Evolutionary conservation across 805 yeast genomes (phyloP).

Genomic region (Metschnikowia colocasiae): DNA sequence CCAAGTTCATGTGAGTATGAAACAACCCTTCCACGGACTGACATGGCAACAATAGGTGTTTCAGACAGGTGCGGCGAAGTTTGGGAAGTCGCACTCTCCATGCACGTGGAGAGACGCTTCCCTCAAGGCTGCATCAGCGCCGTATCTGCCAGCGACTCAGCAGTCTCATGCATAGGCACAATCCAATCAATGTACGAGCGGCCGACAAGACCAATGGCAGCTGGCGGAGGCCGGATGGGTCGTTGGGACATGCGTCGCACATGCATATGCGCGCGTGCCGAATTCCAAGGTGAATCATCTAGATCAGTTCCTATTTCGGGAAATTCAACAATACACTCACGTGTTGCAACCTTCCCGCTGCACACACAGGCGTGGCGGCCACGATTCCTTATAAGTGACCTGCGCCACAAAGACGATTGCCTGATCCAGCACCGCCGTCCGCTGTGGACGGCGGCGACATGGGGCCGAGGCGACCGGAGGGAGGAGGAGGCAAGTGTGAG

Average conservation of each 20-base stretch:
- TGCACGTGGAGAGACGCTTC: neutral
- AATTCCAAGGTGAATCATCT: slow-evolving; percentile 1
- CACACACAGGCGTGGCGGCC: neutral
- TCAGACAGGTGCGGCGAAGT: neutral
- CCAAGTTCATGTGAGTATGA: neutral
- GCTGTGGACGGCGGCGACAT: too few relatives aligned
- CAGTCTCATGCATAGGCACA: neutral
- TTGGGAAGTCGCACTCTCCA: neutral
- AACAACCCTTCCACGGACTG: neutral
- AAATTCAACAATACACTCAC: neutral
- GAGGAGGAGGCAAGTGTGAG: too few relatives aligned
- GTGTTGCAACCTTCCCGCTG: neutral
- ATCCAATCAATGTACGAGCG: neutral
- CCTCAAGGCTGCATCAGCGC: neutral
- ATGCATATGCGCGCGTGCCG: slow-evolving; percentile 1
- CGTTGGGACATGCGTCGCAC: neutral
- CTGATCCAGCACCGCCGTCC: too few relatives aligned
- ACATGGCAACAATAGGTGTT: slow-evolving; percentile 1
- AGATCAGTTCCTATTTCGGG: neutral
- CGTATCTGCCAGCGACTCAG: neutral
- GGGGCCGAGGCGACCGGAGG: too few relatives aligned
- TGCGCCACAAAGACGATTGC: too few relatives aligned
- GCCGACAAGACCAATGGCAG: neutral
- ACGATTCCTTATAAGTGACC: neutral
- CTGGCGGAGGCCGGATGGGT: neutral